A percentile compares a stretch with the other conserved stretches of the same genome.
Evolutionary conservation across 768 basidiomycete genomes (phyloP).

Genomic region (Chalciporus chontae): DNA sequence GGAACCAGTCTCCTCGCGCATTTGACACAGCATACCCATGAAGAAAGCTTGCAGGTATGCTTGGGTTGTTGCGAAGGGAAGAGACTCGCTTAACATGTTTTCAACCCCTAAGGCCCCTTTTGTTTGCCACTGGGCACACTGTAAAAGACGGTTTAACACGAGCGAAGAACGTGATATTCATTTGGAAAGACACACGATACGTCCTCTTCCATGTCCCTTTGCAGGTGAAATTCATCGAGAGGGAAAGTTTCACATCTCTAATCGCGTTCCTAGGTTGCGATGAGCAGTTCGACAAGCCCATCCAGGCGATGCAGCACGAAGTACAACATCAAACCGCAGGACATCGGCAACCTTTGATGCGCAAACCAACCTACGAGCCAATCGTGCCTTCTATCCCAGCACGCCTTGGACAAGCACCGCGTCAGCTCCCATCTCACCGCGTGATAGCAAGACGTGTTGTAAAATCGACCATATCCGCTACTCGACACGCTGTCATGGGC

Average conservation of each 20-base stretch:
- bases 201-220: conserved; percentile 29
- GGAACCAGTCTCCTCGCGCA: conserved; percentile 47
- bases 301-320: conserved; percentile 49
- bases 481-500: conserved; percentile 48
- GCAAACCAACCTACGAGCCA: conserved; percentile 33
- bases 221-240: conserved; percentile 38
- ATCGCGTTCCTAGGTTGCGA: conserved; percentile 46
- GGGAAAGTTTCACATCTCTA: background rate
- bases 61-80: conserved; percentile 3
- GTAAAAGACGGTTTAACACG: conserved; percentile 41
- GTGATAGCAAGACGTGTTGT: conserved; percentile 42
- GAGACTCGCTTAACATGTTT: conserved; percentile 6
- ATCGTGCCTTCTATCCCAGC: conserved; percentile 29
- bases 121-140: conserved; percentile 55
- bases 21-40: conserved; percentile 37
- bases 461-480: conserved; percentile 44
- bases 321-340: conserved; percentile 34
- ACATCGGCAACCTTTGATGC: conserved; percentile 6
- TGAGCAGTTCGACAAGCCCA: conserved; percentile 42
- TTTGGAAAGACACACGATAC: conserved; percentile 45
- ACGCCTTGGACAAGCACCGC: conserved; percentile 38
- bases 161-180: conserved; percentile 42
- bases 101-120: conserved; percentile 32
- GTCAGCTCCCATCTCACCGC: conserved; percentile 47
- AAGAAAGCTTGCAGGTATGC: conserved; percentile 29